phyloP scores from a whole-genome alignment of 192 early-diverging fungal species.

The Chytriomyces sp. region DNA sequence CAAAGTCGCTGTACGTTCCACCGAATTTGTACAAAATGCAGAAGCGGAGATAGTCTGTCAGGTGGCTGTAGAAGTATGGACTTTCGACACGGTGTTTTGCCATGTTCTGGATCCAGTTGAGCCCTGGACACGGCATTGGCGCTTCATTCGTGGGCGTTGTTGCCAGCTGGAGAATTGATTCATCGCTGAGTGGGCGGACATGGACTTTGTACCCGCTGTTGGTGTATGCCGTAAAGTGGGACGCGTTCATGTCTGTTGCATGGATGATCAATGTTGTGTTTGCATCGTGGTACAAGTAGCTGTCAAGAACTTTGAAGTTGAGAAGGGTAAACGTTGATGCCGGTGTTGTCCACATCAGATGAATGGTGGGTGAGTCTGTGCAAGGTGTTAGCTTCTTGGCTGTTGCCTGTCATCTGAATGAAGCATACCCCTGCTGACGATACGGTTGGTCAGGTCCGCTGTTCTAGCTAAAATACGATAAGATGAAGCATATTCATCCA shows the following conservation, averaged over 20 bases:
- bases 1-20: conserved; percentile 44
- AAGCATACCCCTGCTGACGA: too few relatives aligned
- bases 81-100: conserved; percentile 10
- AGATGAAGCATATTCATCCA: too few relatives aligned
- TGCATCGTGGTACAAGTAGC: conserved; percentile 43
- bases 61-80: conserved; percentile 42
- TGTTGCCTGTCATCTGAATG: too few relatives aligned
- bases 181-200: conserved; percentile 25
- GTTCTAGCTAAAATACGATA: too few relatives aligned
- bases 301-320: conserved; percentile 40
- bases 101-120: conserved; percentile 17
- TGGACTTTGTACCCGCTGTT: conserved; percentile 32
- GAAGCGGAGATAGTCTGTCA: conserved; percentile 47
- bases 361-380: conserved; percentile 34
- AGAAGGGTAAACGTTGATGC: conserved; percentile 30
- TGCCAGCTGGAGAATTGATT: conserved; percentile 9
- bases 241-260: conserved; percentile 23
- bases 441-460: too few relatives aligned
- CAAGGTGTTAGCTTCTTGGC: too few relatives aligned
- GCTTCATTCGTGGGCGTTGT: background rate
- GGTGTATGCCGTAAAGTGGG: conserved; percentile 27
- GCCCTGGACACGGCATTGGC: conserved; percentile 28
- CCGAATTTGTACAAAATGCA: conserved; percentile 37
- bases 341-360: conserved; percentile 44
- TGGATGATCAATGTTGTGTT: conserved; percentile 32